Evolutionary conservation across 1,284 basidiomycete species (phyloP).

Genomic region (Malassezia arunalokei): DNA sequence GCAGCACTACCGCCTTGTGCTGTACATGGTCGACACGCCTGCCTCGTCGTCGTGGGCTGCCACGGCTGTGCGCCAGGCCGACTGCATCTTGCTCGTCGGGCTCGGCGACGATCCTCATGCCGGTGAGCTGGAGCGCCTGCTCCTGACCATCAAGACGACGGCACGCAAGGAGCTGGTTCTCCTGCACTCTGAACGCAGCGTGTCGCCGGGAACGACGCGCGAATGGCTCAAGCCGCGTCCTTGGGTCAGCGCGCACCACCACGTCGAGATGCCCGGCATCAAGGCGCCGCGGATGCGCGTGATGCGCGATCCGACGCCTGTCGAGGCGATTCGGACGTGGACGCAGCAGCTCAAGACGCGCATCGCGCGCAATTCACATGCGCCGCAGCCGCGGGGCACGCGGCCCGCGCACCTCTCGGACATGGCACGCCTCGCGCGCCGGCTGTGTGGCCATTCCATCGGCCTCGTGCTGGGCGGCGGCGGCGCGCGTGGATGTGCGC

Average conservation of each 20-base stretch:
- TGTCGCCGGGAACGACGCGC: slow-evolving; percentile 79
- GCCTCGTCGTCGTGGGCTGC: slow-evolving; percentile 43
- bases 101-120: slow-evolving; percentile 63
- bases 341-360: slow-evolving; percentile 79
- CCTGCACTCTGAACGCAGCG: slow-evolving; percentile 78
- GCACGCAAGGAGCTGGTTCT: slow-evolving; percentile 91
- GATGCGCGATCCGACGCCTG: slow-evolving; percentile 65
- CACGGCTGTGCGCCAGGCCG: slow-evolving; percentile 56
- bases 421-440: slow-evolving; percentile 77
- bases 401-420: slow-evolving; percentile 69
- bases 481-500: slow-evolving; percentile 84
- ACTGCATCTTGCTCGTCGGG: slow-evolving; percentile 90
- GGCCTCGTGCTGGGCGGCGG: slow-evolving; percentile 91
- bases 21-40: slow-evolving; percentile 44
- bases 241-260: slow-evolving; percentile 85
- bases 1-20: slow-evolving; percentile 38
- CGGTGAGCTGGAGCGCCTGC: slow-evolving; percentile 81
- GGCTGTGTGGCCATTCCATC: slow-evolving; percentile 83
- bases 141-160: slow-evolving; percentile 83
- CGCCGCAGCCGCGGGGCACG: slow-evolving; percentile 48
- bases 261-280: slow-evolving; percentile 66
- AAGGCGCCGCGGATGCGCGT: slow-evolving; percentile 2
- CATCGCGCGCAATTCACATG: slow-evolving; percentile 55
- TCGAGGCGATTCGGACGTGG: slow-evolving; percentile 62
- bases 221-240: slow-evolving; percentile 93